Evolutionary conservation across 768 basidiomycete species (phyloP).

Genomic region (Antrodiella citrinella): DNA sequence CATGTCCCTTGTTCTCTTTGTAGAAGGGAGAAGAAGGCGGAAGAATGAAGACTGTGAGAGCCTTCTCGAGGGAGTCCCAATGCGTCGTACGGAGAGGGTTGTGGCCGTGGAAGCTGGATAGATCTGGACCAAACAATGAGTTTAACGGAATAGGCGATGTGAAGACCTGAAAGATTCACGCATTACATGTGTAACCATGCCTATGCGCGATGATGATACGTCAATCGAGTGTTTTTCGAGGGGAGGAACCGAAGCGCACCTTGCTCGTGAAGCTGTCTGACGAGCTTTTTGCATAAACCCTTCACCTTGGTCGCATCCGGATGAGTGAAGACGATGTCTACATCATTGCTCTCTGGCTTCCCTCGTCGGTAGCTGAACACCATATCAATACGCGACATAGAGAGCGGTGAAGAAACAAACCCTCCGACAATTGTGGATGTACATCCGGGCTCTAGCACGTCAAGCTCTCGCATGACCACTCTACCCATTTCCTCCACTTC

Average conservation of each 20-base stretch:
- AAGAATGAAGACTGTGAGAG: conserved; percentile 69
- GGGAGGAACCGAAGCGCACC: too few species aligned
- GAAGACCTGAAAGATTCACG: conserved; percentile 40
- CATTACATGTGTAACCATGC: conserved; percentile 76
- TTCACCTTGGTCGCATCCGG: conserved; percentile 45
- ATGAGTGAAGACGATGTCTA: conserved; percentile 86
- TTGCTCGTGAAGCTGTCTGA: conserved; percentile 44
- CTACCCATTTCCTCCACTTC: conserved; percentile 77
- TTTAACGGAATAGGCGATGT: background rate
- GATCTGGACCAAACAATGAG: conserved; percentile 31
- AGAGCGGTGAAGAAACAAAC: conserved; percentile 31
- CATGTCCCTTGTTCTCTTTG: conserved; percentile 22
- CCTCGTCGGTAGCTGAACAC: conserved; percentile 70
- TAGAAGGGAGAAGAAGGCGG: conserved; percentile 30
- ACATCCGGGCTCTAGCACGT: conserved; percentile 56
- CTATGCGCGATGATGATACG: conserved; percentile 31
- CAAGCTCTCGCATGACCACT: conserved; percentile 61
- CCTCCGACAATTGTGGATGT: conserved; percentile 75
- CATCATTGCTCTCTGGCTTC: conserved; percentile 73
- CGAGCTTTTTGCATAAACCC: conserved; percentile 53
- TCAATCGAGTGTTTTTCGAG: background rate
- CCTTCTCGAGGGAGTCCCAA: conserved; percentile 80
- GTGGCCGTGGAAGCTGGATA: conserved; percentile 51
- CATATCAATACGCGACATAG: background rate
- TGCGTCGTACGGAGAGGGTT: conserved; percentile 48